Base-by-base conservation (phyloP, 176 grass and related monocot genomes). In the Poa annua region DNA sequence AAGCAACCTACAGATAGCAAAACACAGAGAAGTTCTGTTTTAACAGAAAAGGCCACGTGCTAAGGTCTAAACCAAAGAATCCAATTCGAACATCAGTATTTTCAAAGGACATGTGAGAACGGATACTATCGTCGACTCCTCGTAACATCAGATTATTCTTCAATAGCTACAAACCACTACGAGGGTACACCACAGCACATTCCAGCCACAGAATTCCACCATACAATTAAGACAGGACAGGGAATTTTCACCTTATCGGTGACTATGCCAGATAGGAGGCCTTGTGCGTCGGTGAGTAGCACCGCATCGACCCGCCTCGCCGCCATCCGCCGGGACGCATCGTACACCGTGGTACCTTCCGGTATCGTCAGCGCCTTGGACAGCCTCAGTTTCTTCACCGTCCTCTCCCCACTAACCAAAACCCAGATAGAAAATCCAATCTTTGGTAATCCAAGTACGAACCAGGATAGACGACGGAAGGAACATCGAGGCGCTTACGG, bases 251-350 rank as follows among this genome's bases (percentile, higher is more conserved):
- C 96, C 89, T 99, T 96, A 61, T 99, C 96, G 9, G 96, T 99
- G 50, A 99, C 93, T 71, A 99, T 99, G 76, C 96, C 96, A 16
- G 96, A 99, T 20, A 99, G 96, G 88, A 99, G 93, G 24, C 96
- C 96, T 24, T 92, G 88, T 17, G 83, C 76, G 74, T 99, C 96
- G 19, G 96, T 99, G 61, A 99, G 88, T 71, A 99, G 89, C 73
- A 99, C 96, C 3, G 96, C 84, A 63, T 99, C 96, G 48, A 92
- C 81, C 74, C 89, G 54, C 82, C 96, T 87, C 19, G 89, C 63
- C 15, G 96, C 91, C 96, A 99, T 99, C 84, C 96, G 77, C 80
- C 96, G 76, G 85, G 89, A 99, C 56, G 93, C 96, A n/a, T 96
- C 96, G 68, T 86, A 96, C 21, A 99, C 93, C 21, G 87, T 90